phyloP scores from a whole-genome alignment of 23 red algal genomes.

The Chondrus crispus region DNA sequence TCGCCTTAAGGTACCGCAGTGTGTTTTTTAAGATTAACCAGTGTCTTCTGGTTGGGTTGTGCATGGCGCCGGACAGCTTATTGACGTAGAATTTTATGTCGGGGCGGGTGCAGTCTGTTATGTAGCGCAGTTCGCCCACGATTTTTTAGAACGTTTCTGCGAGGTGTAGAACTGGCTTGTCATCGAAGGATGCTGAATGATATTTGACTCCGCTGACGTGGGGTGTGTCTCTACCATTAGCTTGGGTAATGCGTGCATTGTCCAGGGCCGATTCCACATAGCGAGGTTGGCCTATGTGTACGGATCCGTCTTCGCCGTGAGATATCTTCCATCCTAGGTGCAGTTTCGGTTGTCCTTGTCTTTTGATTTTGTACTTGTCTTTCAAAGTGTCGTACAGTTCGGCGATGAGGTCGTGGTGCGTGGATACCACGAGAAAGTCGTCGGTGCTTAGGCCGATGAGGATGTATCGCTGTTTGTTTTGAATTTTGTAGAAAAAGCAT shows the following conservation, averaged over 20 bases:
- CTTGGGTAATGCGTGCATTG: background rate
- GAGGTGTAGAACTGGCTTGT: background rate
- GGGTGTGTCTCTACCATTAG: background rate
- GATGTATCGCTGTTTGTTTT: background rate
- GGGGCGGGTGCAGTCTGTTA: conserved; percentile 22
- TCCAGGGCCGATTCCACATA: background rate
- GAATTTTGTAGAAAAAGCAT: background rate
- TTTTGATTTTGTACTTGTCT: background rate
- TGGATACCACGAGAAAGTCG: conserved; percentile 11
- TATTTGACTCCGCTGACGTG: background rate
- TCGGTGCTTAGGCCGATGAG: conserved; percentile 27
- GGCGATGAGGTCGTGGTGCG: background rate
- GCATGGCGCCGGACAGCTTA: background rate
- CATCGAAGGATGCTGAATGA: background rate
- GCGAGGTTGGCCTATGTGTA: background rate
- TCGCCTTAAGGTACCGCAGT: background rate
- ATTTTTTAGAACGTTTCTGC: background rate
- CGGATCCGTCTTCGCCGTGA: background rate
- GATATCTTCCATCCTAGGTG: background rate
- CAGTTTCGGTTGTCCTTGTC: background rate
- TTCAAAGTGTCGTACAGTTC: background rate
- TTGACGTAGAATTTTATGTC: conserved; percentile 8
- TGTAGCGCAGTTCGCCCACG: conserved; percentile 3
- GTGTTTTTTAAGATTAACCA: background rate
- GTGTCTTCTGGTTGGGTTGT: background rate